Evolutionary conservation across 2,329 filamentous ascomycete genomes (phyloP), one percentile per base, ranked within the genome.

Genomic region (Annulohypoxylon truncatum): DNA sequence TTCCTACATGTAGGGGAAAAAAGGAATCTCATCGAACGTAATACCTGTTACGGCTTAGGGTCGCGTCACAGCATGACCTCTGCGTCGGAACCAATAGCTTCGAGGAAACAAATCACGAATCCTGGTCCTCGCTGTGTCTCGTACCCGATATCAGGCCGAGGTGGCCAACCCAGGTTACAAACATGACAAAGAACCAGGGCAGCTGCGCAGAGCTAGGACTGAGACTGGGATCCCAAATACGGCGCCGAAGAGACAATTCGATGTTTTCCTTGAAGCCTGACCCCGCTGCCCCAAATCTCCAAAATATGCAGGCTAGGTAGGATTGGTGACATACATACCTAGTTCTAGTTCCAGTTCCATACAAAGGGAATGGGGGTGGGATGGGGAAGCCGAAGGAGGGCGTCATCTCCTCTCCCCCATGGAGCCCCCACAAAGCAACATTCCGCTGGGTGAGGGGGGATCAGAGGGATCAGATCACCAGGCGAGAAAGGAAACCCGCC

Each of bases 141-240:
- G 64, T 61, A 31, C 48, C 67, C 64, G 67, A 68, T 48, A 67
- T 61, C 67, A 53, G 59, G 28, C 64, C 67, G 64, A 63, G 53
- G 52, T 35, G 44, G 31, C 44, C 44, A 20, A 33, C 35, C 18
- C n/a, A 40, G 29, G 22, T n/a, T 42, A 15, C 10, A 33, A 8
- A 2, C 15, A 42, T 9, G 51, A 56, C 47, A 61, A 48, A 47
- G 54, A 51, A 44, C n/a, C 24, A 46, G 33, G 57, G 9, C n/a
- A 48, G 20, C 10, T 33, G 50, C 42, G 57, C 28, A 48, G 20
- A 15, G 20, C 31, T 15, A 28, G 3, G 44, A 29, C 12, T 29
- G 15, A 18, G 38, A 55, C 38, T 44, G 35, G 51, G 35, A 40
- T 47, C 18, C 18, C n/a, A 42, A 48, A 33, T 44, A 38, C n/a